These are phyloP conservation scores for Amyloporia xantha DNA, from an alignment of 768 basidiomycete species.

Conservation along the genomic window DNA sequence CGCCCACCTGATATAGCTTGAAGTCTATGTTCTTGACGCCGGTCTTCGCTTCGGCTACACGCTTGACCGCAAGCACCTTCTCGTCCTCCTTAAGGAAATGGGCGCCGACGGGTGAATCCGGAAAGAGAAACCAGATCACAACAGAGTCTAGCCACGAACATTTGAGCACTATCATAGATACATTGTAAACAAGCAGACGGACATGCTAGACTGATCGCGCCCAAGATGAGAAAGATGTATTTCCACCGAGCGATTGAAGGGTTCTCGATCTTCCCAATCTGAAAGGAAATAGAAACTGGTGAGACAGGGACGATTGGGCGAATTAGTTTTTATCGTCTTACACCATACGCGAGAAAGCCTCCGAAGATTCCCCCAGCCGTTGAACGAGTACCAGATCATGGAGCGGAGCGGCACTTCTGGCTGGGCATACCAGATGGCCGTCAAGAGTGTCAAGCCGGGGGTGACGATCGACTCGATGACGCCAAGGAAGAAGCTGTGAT, in stretches of 20 bases:
- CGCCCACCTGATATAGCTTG: slow-evolving; percentile 28
- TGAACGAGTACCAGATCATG: slow-evolving; percentile 17
- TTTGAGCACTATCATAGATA: neutral
- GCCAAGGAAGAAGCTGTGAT: slow-evolving; percentile 13
- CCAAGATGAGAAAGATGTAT: slow-evolving; percentile 16
- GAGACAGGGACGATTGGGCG: neutral
- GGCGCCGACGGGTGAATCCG: slow-evolving; percentile 30
- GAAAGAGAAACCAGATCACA: slow-evolving; percentile 27
- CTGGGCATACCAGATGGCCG: slow-evolving; percentile 15
- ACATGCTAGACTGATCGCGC: slow-evolving; percentile 12
- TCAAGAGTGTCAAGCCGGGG: slow-evolving; percentile 12
- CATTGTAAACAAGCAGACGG: neutral
- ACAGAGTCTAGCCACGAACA: slow-evolving; percentile 10
- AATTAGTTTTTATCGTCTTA: slow-evolving; percentile 3
- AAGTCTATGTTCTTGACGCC: slow-evolving; percentile 31
- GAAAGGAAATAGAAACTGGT: too few species aligned
- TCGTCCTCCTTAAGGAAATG: slow-evolving; percentile 26
- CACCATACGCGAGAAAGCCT: slow-evolving; percentile 13
- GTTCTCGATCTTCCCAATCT: slow-evolving; percentile 13
- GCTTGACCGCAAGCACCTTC: slow-evolving; percentile 28
- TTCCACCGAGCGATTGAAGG: slow-evolving; percentile 12
- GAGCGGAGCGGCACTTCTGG: slow-evolving; percentile 13
- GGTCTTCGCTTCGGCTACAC: slow-evolving; percentile 27
- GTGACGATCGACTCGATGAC: slow-evolving; percentile 15
- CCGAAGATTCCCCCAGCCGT: slow-evolving; percentile 18